These are phyloP conservation scores for Flaveria sonorensis DNA, from an alignment of 129 eudicot genomes.

Conservation along the genomic window DNA sequence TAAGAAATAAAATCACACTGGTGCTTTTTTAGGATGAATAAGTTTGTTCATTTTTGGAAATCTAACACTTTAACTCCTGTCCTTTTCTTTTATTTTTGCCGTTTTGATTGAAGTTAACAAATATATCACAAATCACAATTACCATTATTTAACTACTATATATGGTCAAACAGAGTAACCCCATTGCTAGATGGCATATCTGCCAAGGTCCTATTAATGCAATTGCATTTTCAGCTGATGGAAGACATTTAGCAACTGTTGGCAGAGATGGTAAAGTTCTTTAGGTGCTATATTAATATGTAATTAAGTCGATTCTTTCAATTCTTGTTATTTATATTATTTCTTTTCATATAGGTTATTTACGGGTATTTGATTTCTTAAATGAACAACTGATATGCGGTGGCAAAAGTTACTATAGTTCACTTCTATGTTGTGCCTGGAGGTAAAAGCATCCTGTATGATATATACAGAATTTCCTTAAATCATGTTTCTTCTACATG, in stretches of 20 bases:
- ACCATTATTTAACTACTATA: conserved; percentile 1
- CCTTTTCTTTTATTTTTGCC: background rate
- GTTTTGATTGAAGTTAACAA: background rate
- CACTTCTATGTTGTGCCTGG: conserved; percentile 94
- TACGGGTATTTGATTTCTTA: conserved; percentile 80
- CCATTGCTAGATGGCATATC: conserved; percentile 87
- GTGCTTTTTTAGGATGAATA: background rate
- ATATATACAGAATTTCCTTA: conserved; percentile 14
- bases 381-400: conserved; percentile 86
- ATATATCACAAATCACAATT: background rate
- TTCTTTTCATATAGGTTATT: conserved; percentile 52
- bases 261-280: conserved; percentile 80
- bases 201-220: conserved; percentile 85
- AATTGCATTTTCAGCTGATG: conserved; percentile 74
- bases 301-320: background rate
- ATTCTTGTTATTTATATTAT: conserved; percentile 9
- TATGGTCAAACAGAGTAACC: conserved; percentile 57
- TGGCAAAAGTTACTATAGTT: conserved; percentile 88
- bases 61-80: background rate
- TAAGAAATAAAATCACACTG: conserved; percentile 12
- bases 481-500: background rate
- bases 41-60: background rate
- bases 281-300: conserved; percentile 1
- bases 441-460: conserved; percentile 48
- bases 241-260: conserved; percentile 74